phyloP scores from a whole-genome alignment of 1,284 basidiomycete species.

The Paramarasmius palmivorus region DNA sequence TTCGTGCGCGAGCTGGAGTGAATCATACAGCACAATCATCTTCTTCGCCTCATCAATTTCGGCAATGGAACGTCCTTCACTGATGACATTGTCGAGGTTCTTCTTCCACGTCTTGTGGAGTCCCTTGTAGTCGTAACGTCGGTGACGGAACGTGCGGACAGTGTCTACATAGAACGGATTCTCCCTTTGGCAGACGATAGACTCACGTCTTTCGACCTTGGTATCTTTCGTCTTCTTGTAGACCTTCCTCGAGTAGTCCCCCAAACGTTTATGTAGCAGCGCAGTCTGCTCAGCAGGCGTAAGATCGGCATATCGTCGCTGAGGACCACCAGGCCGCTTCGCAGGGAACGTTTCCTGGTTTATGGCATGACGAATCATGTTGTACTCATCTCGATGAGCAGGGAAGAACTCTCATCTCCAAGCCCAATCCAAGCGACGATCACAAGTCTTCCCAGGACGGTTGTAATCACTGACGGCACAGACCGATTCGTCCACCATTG shows the following conservation, averaged over 20 bases:
- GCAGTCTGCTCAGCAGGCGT: conserved; percentile 88
- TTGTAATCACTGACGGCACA: conserved; percentile 99
- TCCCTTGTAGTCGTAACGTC: conserved; percentile 99
- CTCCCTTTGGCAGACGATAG: conserved; percentile 97
- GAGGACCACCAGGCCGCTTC: conserved; percentile 71
- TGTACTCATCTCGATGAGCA: conserved; percentile 96
- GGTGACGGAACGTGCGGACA: conserved; percentile 95
- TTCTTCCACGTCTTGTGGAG: conserved; percentile 99
- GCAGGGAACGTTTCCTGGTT: conserved; percentile 94
- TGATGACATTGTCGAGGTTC: conserved; percentile 84
- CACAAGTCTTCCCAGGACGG: conserved; percentile 93
- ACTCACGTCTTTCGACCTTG: conserved; percentile 90
- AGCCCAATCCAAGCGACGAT: conserved; percentile 95
- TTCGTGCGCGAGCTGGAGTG: conserved; percentile 99
- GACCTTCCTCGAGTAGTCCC: conserved; percentile 98
- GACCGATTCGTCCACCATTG: conserved; percentile 94
- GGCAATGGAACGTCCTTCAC: conserved; percentile 71
- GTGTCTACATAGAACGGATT: conserved; percentile 99
- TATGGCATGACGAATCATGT: conserved; percentile 98
- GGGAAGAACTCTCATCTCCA: conserved; percentile 99
- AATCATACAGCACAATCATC: conserved; percentile 99
- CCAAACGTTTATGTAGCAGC: conserved; percentile 93
- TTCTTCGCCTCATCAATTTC: conserved; percentile 98
- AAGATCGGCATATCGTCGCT: conserved; percentile 85
- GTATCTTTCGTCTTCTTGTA: conserved; percentile 99